Conservation (phyloP, 345 rosid genomes). For the Cardamine chenopodiifolia region DNA sequence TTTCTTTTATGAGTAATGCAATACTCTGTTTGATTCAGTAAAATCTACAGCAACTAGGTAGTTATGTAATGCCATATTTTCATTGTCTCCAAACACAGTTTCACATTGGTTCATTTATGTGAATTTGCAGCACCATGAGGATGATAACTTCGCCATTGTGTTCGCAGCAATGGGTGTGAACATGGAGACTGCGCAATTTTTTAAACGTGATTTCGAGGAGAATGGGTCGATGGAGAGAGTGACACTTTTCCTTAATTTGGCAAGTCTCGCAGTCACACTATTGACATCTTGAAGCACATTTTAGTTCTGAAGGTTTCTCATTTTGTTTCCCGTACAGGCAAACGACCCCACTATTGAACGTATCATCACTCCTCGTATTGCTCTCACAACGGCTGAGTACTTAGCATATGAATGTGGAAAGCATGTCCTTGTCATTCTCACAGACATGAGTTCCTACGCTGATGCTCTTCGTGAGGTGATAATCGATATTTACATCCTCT, state of each 20-base stretch:
- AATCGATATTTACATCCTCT: background rate
- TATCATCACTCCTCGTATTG: conserved; percentile 92
- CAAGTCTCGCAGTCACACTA: conserved; percentile 33
- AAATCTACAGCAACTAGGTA: background rate
- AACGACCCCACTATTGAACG: conserved; percentile 96
- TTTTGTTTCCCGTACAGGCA: conserved; percentile 56
- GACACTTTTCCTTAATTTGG: conserved; percentile 87
- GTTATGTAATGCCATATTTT: conserved; percentile 4
- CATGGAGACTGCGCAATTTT: conserved; percentile 96
- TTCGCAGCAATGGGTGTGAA: conserved; percentile 99
- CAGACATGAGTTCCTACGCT: conserved; percentile 97
- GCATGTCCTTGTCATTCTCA: conserved; percentile 92
- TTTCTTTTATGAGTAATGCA: conserved; percentile 4
- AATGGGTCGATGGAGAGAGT: conserved; percentile 98
- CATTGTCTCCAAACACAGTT: background rate
- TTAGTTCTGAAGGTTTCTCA: conserved; percentile 4
- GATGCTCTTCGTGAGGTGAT: conserved; percentile 97
- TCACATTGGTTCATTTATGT: conserved; percentile 23
- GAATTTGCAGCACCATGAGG: conserved; percentile 64
- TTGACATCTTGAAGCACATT: conserved; percentile 8
- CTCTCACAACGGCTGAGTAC: conserved; percentile 93
- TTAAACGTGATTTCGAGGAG: conserved; percentile 95
- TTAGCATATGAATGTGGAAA: conserved; percentile 95
- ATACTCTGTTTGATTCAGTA: conserved; percentile 2
- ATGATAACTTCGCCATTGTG: conserved; percentile 94